phyloP scores from a whole-genome alignment of 345 rosid genomes.

The Sisymbrium irio region DNA sequence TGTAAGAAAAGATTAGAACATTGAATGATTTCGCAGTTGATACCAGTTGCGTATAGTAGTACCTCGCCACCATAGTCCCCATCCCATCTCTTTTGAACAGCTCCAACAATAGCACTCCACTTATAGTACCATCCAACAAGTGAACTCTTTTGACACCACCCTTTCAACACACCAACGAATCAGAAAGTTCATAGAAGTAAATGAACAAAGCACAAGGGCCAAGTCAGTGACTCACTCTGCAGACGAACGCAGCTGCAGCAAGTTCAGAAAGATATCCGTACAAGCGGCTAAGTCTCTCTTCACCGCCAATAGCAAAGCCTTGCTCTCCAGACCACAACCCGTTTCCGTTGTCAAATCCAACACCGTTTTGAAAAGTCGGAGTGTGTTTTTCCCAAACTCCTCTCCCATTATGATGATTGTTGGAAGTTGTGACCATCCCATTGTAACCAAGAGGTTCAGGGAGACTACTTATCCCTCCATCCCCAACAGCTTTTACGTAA shows the following conservation, averaged over 20 bases:
- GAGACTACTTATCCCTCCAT: slow-evolving; percentile 41
- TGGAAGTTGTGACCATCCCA: slow-evolving; percentile 37
- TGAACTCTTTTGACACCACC: slow-evolving; percentile 99
- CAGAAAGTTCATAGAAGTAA: background rate
- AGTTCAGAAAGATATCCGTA: slow-evolving; percentile 85
- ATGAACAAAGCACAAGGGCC: background rate
- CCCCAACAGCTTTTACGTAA: slow-evolving; percentile 80
- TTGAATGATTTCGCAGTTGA: background rate
- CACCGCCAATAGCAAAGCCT: slow-evolving; percentile 97
- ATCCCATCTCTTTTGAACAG: slow-evolving; percentile 96
- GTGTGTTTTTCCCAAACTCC: slow-evolving; percentile 35
- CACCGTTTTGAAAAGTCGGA: slow-evolving; percentile 73
- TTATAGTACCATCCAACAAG: slow-evolving; percentile 85
- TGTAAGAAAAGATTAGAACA: slow-evolving; percentile 4
- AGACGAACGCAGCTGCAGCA: slow-evolving; percentile 96
- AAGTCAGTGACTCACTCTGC: slow-evolving; percentile 56
- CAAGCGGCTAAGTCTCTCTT: slow-evolving; percentile 70
- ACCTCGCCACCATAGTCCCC: slow-evolving; percentile 99
- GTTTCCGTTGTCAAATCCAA: slow-evolving; percentile 84
- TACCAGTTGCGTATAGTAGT: slow-evolving; percentile 10
- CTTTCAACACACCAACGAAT: slow-evolving; percentile 40
- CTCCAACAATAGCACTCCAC: slow-evolving; percentile 79
- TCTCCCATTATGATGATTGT: slow-evolving; percentile 43
- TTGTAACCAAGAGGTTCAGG: slow-evolving; percentile 44
- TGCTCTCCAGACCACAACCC: slow-evolving; percentile 82